phyloP scores from a whole-genome alignment of 2,329 filamentous ascomycete genomes.

The Pyrenochaeta sp. region DNA sequence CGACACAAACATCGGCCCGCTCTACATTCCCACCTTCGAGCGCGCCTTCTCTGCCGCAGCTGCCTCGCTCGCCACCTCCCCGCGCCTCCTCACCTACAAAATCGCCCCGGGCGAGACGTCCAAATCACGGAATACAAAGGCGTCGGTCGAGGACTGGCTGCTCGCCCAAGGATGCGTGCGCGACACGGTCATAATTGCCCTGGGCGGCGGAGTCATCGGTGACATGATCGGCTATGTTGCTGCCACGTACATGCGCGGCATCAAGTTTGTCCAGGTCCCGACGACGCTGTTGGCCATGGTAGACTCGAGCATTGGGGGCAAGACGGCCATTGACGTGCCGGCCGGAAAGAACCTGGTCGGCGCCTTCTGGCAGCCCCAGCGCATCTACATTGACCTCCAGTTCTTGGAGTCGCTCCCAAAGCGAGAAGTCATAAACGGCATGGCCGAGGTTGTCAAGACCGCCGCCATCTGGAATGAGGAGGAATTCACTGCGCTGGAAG shows the following conservation, averaged over 20 bases:
- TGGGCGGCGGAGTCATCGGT: conserved; percentile 95
- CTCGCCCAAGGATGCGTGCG: conserved; percentile 88
- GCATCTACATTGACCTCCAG: conserved; percentile 91
- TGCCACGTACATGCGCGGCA: conserved; percentile 97
- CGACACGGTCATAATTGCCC: conserved; percentile 92
- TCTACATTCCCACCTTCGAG: conserved; percentile 82
- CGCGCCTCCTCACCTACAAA: conserved; percentile 85
- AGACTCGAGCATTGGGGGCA: conserved; percentile 96
- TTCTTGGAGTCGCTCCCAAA: conserved; percentile 91
- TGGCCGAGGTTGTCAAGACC: conserved; percentile 98
- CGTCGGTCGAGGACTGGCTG: conserved; percentile 97
- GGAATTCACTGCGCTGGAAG: conserved; percentile 85
- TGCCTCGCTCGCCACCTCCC: conserved; percentile 53
- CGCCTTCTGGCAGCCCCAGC: conserved; percentile 93
- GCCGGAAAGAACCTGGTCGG: conserved; percentile 96
- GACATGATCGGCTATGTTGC: conserved; percentile 98
- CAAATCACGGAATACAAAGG: conserved; percentile 92
- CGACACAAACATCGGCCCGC: conserved; percentile 85
- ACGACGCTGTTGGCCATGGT: conserved; percentile 97
- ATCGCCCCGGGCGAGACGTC: conserved; percentile 93
- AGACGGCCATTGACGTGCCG: conserved; percentile 96
- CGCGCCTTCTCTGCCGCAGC: conserved; percentile 65
- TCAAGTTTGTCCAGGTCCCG: conserved; percentile 95
- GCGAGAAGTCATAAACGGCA: conserved; percentile 96
- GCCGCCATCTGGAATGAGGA: conserved; percentile 93